phyloP scores from a whole-genome alignment of 2,329 filamentous ascomycete genomes.

The Microcyclospora pomicola region DNA sequence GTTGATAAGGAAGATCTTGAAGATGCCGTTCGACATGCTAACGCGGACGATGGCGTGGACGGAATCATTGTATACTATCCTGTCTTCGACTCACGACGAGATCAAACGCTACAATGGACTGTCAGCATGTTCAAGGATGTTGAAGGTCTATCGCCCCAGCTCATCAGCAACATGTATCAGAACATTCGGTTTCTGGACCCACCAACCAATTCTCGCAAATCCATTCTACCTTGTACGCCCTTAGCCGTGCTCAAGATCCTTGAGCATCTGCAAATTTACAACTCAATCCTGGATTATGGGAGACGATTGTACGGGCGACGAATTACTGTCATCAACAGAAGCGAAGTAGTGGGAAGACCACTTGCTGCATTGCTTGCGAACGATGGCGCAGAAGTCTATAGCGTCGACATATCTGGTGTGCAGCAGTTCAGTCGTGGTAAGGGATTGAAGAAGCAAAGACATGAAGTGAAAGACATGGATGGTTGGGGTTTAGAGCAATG shows the following conservation, averaged over 20 bases:
- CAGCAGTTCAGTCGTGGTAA: constrained; percentile 84
- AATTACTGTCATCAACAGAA: constrained; percentile 91
- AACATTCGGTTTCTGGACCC: constrained; percentile 89
- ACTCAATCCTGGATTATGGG: constrained; percentile 80
- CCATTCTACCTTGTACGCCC: constrained; percentile 87
- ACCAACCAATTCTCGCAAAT: constrained; percentile 66
- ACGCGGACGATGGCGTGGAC: constrained; percentile 62
- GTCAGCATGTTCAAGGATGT: constrained; percentile 86
- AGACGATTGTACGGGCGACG: constrained; percentile 89
- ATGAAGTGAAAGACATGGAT: constrained; percentile 74
- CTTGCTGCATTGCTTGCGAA: constrained; percentile 88
- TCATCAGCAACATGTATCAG: constrained; percentile 99
- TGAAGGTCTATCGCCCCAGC: constrained; percentile 82
- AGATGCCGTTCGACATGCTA: constrained; percentile 74
- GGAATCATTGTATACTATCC: constrained; percentile 98
- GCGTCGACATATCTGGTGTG: constrained; percentile 80
- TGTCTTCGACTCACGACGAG: constrained; percentile 81
- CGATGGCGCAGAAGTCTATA: constrained; percentile 90
- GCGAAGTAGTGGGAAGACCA: constrained; percentile 87
- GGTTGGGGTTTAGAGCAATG: constrained; percentile 69
- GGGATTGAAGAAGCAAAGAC: constrained; percentile 70
- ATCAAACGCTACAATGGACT: constrained; percentile 91
- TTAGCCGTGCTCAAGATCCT: constrained; percentile 94
- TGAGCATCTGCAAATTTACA: constrained; percentile 92
- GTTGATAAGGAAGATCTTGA: constrained; percentile 82